Evolutionary conservation across 2,329 filamentous ascomycete species (phyloP).

Genomic region (Pseudogymnoascus sp.): DNA sequence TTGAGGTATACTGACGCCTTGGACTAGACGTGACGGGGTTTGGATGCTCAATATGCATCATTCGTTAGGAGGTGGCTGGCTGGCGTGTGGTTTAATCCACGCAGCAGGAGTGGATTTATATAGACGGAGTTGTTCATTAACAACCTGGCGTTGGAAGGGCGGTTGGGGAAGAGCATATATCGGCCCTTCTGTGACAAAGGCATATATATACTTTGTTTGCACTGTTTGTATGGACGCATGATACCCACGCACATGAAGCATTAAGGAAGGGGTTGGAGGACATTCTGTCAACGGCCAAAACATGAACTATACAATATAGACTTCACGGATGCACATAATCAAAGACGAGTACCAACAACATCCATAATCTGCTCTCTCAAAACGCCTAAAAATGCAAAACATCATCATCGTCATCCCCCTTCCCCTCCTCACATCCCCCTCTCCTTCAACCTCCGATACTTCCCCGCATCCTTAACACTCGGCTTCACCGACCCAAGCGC

Average conservation of each 20-base stretch:
- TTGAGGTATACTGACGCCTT: background rate
- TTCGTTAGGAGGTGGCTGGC: background rate
- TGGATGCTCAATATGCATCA: background rate
- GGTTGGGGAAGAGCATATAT: background rate
- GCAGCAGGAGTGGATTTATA: background rate
- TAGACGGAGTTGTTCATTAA: background rate
- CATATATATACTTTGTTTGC: slow-evolving; percentile 5
- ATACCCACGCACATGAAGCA: slow-evolving; percentile 3
- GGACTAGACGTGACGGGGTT: background rate
- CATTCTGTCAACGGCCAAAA: background rate
- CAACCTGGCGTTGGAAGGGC: background rate
- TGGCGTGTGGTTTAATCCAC: background rate
- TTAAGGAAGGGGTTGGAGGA: background rate
- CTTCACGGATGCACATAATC: background rate
- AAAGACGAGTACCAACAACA: background rate
- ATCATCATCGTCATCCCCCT: background rate
- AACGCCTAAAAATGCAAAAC: background rate
- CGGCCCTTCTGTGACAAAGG: background rate
- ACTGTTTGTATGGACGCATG: slow-evolving; percentile 4
- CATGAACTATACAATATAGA: background rate
- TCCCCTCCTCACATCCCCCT: slow-evolving; percentile 24
- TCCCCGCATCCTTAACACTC: slow-evolving; percentile 30
- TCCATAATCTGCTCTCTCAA: background rate
- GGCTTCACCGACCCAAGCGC: slow-evolving; percentile 26
- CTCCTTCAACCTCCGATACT: slow-evolving; percentile 29